Percentiles rank a stretch among this genome's conserved stretches.
Evolutionary conservation across 106 monocot species (phyloP).

Genomic region (Dioscorea zingiberensis): DNA sequence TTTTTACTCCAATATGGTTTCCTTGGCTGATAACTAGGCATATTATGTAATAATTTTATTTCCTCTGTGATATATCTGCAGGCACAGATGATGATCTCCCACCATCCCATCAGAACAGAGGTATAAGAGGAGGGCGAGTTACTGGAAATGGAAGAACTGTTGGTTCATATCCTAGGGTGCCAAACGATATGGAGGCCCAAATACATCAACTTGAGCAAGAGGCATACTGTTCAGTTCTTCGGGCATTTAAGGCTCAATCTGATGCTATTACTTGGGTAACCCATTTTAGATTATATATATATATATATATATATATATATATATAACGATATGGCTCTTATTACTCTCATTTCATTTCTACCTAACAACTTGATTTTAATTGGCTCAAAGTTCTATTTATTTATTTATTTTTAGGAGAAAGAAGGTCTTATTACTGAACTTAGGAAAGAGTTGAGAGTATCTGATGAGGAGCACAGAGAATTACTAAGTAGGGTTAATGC

Average conservation of each 20-base stretch:
- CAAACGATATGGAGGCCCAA: conserved; percentile 50
- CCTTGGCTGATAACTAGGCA: not conserved
- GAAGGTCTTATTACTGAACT: conserved; percentile 87
- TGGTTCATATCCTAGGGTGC: conserved; percentile 26
- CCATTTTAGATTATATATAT: no score
- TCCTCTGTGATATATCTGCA: conserved; percentile 14
- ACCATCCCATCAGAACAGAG: conserved; percentile 41
- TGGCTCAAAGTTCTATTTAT: not conserved
- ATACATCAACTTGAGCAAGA: conserved; percentile 74
- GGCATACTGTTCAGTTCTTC: conserved; percentile 61
- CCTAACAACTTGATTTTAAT: not conserved
- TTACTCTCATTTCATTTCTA: not conserved
- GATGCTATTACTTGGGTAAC: conserved; percentile 75
- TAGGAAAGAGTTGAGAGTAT: conserved; percentile 74
- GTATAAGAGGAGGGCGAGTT: conserved; percentile 37
- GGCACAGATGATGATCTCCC: conserved; percentile 91
- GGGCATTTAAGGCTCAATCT: conserved; percentile 78
- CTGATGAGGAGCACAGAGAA: conserved; percentile 78
- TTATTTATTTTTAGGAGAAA: conserved; percentile 53
- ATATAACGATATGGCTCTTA: not conserved
- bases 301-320: conserved; percentile 1
- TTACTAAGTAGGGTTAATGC: conserved; percentile 68
- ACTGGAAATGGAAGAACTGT: conserved; percentile 37
- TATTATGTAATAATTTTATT: not conserved
- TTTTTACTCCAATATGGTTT: no score